Evolutionary conservation across 2,329 filamentous ascomycete species (phyloP).

Genomic region (Chalaropsis thielavioides): DNA sequence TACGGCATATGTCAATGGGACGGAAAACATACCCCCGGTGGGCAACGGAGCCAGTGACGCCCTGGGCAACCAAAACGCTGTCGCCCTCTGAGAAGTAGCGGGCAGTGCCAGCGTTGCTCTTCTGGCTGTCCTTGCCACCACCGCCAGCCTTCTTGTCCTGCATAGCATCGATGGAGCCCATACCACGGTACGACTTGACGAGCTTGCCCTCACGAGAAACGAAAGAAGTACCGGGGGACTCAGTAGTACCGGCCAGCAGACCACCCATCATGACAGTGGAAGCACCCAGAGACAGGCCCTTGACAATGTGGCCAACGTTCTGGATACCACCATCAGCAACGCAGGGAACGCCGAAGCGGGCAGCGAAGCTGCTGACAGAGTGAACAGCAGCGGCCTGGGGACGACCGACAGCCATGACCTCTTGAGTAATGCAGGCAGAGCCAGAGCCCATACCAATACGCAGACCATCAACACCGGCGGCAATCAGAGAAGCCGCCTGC

Average conservation of each 20-base stretch:
- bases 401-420: slow-evolving; percentile 97
- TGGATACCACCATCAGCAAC: slow-evolving; percentile 97
- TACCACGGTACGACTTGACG: slow-evolving; percentile 97
- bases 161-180: slow-evolving; percentile 99
- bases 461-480: slow-evolving; percentile 86
- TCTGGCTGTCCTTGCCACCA: slow-evolving; percentile 56
- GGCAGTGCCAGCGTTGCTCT: slow-evolving; percentile 87
- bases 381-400: slow-evolving; percentile 90
- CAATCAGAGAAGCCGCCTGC: slow-evolving; percentile 83
- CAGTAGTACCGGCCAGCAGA: slow-evolving; percentile 88
- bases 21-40: slow-evolving; percentile 46
- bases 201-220: slow-evolving; percentile 94
- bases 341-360: slow-evolving; percentile 87
- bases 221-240: slow-evolving; percentile 93
- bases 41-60: slow-evolving; percentile 75
- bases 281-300: slow-evolving; percentile 86
- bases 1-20: not conserved
- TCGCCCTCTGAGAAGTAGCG: slow-evolving; percentile 98
- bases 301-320: slow-evolving; percentile 98
- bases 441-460: slow-evolving; percentile 98
- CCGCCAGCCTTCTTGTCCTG: slow-evolving; percentile 91
- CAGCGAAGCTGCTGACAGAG: slow-evolving; percentile 78
- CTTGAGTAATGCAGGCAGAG: slow-evolving; percentile 96
- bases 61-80: slow-evolving; percentile 86
- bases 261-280: slow-evolving; percentile 99